Evolutionary conservation across 768 basidiomycete species (phyloP), one percentile per base, ranked within the genome.

Genomic region (Lactarius psammicola): DNA sequence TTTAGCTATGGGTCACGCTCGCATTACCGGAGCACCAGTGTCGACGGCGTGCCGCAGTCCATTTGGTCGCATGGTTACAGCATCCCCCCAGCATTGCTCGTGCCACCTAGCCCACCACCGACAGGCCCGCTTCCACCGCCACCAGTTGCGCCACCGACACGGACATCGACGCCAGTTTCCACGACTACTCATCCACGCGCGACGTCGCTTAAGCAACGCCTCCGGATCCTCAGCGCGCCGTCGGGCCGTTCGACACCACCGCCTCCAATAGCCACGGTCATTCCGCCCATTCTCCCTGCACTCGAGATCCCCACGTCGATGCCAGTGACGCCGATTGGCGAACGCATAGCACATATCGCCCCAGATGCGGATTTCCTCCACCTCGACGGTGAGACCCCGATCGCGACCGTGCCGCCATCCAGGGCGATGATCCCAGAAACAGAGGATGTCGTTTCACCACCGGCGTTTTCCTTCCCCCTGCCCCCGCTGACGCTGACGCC

Each of bases 361-460:
- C 81, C 85, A 55, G 84, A 89, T 67, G 80, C 84, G 33, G 85
- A 83, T 72, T 90, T 90, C 71, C 77, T 90, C 31, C 81, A 84
- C 62, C 76, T 74, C 68, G 30, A 69, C 73, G 53, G 70, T 68
- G 59, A 65, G 30, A 66, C 65, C 4, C 65, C 65, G 1, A 15
- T 62, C 46, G 60, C 65, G 18, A 62, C 56, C 18, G 38, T 23
- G 33, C 56, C 63, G 4, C 44, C 38, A 5, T 15, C 56, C 1
- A 51, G 46, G 46, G 28, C 49, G 2, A 23, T 38, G 36, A 38
- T 49, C 23, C 38, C 60, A 0, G 64, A 42, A 18, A 34, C 4
- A 18, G 9, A 18, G 18, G 13, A 17, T 9, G 34, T 8, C 4
- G 20, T 5, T 34, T 17, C 44, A 28, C 36, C 44, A n/a, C 36